Evolutionary conservation across 106 monocot genomes (phyloP).

Genomic region (Dendrobium nobile): DNA sequence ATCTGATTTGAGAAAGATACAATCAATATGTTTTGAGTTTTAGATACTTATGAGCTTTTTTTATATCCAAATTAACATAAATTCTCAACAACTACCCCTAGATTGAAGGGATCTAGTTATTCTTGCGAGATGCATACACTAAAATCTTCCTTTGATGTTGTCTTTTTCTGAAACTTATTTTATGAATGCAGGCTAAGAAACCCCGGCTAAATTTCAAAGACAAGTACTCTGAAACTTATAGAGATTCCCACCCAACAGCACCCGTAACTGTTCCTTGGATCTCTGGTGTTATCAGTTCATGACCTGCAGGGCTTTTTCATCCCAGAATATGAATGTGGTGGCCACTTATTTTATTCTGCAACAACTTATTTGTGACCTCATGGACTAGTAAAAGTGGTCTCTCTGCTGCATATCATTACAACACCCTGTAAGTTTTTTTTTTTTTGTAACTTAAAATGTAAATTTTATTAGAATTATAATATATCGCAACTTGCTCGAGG

Average conservation of each 20-base stretch:
- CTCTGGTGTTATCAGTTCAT: slow-evolving; percentile 33
- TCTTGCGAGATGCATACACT: too few species aligned
- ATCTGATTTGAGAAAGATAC: too few species aligned
- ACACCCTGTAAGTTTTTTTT: not conserved
- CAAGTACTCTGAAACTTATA: slow-evolving; percentile 49
- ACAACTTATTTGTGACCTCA: not conserved
- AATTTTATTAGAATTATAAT: not conserved
- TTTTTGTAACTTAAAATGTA: not conserved
- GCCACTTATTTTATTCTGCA: not conserved
- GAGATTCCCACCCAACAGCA: slow-evolving; percentile 44
- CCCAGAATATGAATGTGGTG: not conserved
- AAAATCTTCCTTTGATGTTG: not conserved
- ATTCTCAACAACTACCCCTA: too few species aligned
- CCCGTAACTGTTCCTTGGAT: slow-evolving; percentile 64
- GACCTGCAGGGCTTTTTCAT: not conserved
- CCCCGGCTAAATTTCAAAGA: slow-evolving; percentile 48
- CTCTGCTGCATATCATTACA: not conserved
- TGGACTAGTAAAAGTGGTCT: not conserved
- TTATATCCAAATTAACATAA: too few species aligned
- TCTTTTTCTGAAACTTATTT: not conserved
- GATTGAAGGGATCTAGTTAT: too few species aligned
- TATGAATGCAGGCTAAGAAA: slow-evolving; percentile 25
- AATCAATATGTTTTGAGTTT: too few species aligned
- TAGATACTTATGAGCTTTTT: too few species aligned
- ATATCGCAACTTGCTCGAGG: not conserved